Percentiles rank a stretch among this genome's conserved stretches.
Conservation (phyloP, 805 yeast species). For the Saccharomyces paradoxus region DNA sequence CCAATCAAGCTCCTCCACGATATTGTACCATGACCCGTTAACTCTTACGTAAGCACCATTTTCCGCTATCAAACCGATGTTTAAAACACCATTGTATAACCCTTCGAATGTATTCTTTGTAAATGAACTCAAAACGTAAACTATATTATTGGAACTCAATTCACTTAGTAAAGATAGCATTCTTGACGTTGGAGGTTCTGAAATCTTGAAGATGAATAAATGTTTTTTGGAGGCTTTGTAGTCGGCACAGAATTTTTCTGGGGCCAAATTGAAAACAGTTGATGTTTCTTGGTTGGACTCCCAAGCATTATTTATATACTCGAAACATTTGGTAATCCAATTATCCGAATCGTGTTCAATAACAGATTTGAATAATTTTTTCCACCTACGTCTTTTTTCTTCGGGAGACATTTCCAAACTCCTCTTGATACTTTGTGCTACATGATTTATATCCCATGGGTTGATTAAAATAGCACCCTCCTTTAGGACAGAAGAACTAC, state of each 20-base stretch:
- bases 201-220: constrained; percentile 41
- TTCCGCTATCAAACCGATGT: constrained; percentile 81
- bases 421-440: constrained; percentile 52
- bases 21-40: constrained; percentile 51
- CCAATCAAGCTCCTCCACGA: constrained; percentile 46
- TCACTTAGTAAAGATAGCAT: constrained; percentile 51
- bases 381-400: constrained; percentile 59
- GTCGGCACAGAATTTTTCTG: constrained; percentile 21
- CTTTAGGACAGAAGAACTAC: constrained; percentile 73
- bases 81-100: constrained; percentile 56
- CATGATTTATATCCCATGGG: constrained; percentile 77
- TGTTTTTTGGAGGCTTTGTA: constrained; percentile 30
- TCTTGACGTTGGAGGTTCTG: constrained; percentile 54
- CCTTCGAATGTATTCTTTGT: constrained; percentile 59
- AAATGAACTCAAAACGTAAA: constrained; percentile 63
- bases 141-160: constrained; percentile 55
- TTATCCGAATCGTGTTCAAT: constrained; percentile 57
- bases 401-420: constrained; percentile 56
- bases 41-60: constrained; percentile 73
- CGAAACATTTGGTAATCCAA: constrained; percentile 61
- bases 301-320: constrained; percentile 47
- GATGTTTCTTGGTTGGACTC: constrained; percentile 37
- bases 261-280: constrained; percentile 30
- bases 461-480: constrained; percentile 71
- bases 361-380: constrained; percentile 47